Conservation (phyloP, 1,139 yeast species). For the Yamadazyma atlantica region DNA sequence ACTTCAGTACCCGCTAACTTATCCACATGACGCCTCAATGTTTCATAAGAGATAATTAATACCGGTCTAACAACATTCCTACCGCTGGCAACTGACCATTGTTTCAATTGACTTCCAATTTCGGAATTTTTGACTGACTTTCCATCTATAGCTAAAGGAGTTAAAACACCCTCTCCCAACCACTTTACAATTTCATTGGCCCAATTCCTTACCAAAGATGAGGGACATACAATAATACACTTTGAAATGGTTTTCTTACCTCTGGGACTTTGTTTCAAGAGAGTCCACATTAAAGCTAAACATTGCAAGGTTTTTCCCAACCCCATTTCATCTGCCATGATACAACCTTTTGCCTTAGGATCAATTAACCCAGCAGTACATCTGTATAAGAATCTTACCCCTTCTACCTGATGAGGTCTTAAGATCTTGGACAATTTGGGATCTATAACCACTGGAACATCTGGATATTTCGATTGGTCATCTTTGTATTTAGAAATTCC, state of each 20-base stretch:
- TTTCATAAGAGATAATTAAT: constrained; percentile 91
- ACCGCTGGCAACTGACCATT: constrained; percentile 90
- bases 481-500: constrained; percentile 63
- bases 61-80: constrained; percentile 92
- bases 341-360: constrained; percentile 89
- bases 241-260: constrained; percentile 84
- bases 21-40: constrained; percentile 82
- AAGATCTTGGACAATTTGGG: constrained; percentile 81
- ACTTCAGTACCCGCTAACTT: constrained; percentile 76
- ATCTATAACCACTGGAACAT: constrained; percentile 95
- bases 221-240: constrained; percentile 93
- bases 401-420: constrained; percentile 96
- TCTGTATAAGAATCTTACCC: constrained; percentile 84
- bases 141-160: constrained; percentile 93
- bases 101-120: constrained; percentile 65
- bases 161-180: constrained; percentile 88
- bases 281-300: constrained; percentile 89
- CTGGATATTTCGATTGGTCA: constrained; percentile 58
- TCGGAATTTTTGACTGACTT: constrained; percentile 69
- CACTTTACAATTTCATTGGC: constrained; percentile 95
- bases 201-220: constrained; percentile 94
- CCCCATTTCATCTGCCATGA: constrained; percentile 99
- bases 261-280: constrained; percentile 85
- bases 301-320: constrained; percentile 95
- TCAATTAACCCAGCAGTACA: constrained; percentile 91